Conservation (phyloP, 495 filamentous ascomycete genomes). For the Hypoxylon intermedium region DNA sequence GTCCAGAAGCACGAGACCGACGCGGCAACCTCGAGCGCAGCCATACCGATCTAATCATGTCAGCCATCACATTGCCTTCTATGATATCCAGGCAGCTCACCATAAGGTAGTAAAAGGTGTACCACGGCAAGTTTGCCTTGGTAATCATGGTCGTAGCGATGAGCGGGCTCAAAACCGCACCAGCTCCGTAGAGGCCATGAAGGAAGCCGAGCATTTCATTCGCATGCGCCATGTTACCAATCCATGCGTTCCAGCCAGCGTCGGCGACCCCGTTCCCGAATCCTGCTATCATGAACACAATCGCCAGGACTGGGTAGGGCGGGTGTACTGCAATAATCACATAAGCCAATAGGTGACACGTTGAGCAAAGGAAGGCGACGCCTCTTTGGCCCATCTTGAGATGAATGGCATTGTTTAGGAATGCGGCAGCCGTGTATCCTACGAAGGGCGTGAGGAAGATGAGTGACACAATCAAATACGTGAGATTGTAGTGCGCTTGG, state of each 20-base stretch:
- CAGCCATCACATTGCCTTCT: background rate
- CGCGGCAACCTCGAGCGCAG: slow-evolving; percentile 64
- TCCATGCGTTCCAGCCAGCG: slow-evolving; percentile 81
- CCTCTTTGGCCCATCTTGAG: slow-evolving; percentile 72
- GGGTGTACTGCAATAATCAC: slow-evolving; percentile 72
- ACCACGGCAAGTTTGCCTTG: slow-evolving; percentile 64
- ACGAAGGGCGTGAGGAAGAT: slow-evolving; percentile 83
- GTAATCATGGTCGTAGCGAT: slow-evolving; percentile 78
- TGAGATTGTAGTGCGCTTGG: slow-evolving; percentile 72
- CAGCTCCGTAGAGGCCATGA: slow-evolving; percentile 79
- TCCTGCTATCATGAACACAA: slow-evolving; percentile 73
- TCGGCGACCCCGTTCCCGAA: slow-evolving; percentile 76
- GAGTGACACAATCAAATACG: slow-evolving; percentile 77
- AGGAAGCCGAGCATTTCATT: slow-evolving; percentile 75
- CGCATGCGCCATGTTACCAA: slow-evolving; percentile 73
- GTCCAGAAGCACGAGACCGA: slow-evolving; percentile 70
- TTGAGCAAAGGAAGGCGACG: slow-evolving; percentile 70
- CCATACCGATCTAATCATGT: slow-evolving; percentile 62
- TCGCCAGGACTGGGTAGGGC: slow-evolving; percentile 76
- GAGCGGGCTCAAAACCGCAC: slow-evolving; percentile 76
- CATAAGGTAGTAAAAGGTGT: slow-evolving; percentile 69
- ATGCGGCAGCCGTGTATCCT: slow-evolving; percentile 80
- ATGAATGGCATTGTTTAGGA: slow-evolving; percentile 68
- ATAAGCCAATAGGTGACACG: slow-evolving; percentile 71
- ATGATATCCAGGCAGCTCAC: slow-evolving; percentile 24